phyloP scores from a whole-genome alignment of 179 eudicot species.

The Vitellaria paradoxa region DNA sequence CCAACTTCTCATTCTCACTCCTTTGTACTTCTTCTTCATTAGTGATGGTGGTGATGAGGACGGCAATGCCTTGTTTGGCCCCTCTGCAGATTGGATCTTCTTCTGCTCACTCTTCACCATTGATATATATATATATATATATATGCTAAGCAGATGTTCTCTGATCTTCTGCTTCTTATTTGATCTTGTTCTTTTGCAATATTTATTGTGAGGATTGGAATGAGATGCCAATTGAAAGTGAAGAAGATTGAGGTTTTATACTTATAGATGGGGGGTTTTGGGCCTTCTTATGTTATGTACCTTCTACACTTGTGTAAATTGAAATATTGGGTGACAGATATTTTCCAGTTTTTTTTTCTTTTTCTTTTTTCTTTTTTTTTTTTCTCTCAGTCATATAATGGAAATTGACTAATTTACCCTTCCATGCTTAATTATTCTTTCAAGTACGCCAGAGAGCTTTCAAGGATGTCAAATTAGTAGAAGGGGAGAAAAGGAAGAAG shows the following conservation, averaged over 20 bases:
- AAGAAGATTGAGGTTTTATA: slow-evolving; percentile 13
- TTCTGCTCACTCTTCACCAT: slow-evolving; percentile 58
- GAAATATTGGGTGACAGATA: slow-evolving; percentile 31
- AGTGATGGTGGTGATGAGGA: slow-evolving; percentile 25
- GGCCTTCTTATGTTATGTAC: background rate
- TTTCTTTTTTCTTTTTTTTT: background rate
- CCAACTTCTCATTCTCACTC: slow-evolving; percentile 97
- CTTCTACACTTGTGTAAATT: slow-evolving; percentile 6
- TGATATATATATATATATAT: background rate
- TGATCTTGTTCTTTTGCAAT: background rate
- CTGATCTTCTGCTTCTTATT: background rate
- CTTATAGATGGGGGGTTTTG: slow-evolving; percentile 34
- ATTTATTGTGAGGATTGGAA: slow-evolving; percentile 3
- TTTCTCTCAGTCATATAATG: background rate
- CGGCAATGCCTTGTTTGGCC: slow-evolving; percentile 18
- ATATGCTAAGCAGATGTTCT: background rate
- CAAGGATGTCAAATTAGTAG: too few species aligned
- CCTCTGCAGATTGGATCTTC: slow-evolving; percentile 27
- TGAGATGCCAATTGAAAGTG: slow-evolving; percentile 22
- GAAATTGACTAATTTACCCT: slow-evolving; percentile 20
- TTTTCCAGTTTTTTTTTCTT: slow-evolving; percentile 20
- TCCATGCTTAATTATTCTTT: background rate
- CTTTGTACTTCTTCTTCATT: slow-evolving; percentile 56
- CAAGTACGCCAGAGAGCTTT: too few species aligned
- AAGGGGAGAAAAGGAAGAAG: too few species aligned